Base-by-base conservation (phyloP, 176 grass and related monocot genomes). In the Alloteropsis semialata region DNA sequence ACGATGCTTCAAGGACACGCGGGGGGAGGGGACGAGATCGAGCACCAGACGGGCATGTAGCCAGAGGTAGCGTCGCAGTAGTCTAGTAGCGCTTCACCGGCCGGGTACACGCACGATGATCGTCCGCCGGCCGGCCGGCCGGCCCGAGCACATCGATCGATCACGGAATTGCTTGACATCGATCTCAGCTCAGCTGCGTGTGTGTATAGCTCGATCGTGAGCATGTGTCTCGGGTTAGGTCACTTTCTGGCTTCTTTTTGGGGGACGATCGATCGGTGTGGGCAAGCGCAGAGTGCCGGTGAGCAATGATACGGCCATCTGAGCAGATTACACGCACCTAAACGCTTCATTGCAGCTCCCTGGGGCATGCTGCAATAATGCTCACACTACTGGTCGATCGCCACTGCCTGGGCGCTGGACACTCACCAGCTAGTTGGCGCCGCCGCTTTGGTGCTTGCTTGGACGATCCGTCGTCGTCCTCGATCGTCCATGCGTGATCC, bases 341-440 rank as follows among this genome's bases (percentile, higher is more conserved):
- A 65, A 56, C 39, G n/a, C 62, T 81, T 29, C 53, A 42, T 33
- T 4, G 50, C 69, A 72, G 16, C 76, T 48, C 43, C 66, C 36
- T 19, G 56, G 44, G 65, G 66, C 49, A 42, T 42, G 10, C 22
- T 28, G 75, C 75, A 74, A 63, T 24, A 74, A 70, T 28, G 25
- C 56, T 30, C 74, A 43, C 74, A 28, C 21, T 28, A 14, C 9
- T 67, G 1, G 0, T 43, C 12, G 0, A 41, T 36, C 63, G 63
- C 17, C 18, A 25, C 34, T 28, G 37, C 34, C 17, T 36, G 32
- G n/a, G n/a, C n/a, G 17, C 42, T 18, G 4, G 65, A 10, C 74
- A 32, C 58, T 66, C 59, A 84, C 68, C 69, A 3, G 87, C 69
- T 67, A 69, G 69, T 75, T 53, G 69, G 76, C 76, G 75, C 75